A percentile compares a stretch with the other conserved stretches of the same genome.
phyloP scores from a whole-genome alignment of 2,329 filamentous ascomycete genomes.

The Penicillium vulpinum region DNA sequence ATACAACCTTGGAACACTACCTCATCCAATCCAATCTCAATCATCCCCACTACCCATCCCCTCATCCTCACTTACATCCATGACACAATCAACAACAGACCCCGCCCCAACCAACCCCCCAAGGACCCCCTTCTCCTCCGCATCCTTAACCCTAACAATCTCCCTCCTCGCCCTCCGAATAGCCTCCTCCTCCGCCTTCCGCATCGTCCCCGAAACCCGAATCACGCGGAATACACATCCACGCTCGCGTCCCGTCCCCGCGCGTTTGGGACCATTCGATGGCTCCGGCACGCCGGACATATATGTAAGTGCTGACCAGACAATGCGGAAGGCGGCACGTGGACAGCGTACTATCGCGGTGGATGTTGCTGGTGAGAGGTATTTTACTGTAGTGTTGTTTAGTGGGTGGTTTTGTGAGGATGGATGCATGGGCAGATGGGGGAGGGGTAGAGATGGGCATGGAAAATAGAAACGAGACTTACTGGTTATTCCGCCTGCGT shows the following conservation, averaged over 20 bases:
- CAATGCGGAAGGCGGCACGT: constrained; percentile 77
- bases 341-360: constrained; percentile 88
- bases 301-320: constrained; percentile 86
- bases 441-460: no score
- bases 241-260: constrained; percentile 24
- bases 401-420: background rate
- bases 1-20: background rate
- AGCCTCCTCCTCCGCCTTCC: constrained; percentile 86
- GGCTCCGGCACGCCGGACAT: constrained; percentile 66
- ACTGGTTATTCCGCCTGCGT: constrained; percentile 70
- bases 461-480: constrained; percentile 26
- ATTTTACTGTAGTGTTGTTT: constrained; percentile 68
- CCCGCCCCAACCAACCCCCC: constrained; percentile 37
- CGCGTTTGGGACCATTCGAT: constrained; percentile 17
- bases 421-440: background rate
- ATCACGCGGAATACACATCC: constrained; percentile 81
- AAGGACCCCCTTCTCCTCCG: constrained; percentile 47
- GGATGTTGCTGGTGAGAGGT: constrained; percentile 86
- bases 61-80: constrained; percentile 49
- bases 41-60: constrained; percentile 51
- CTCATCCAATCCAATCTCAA: constrained; percentile 11
- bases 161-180: constrained; percentile 73
- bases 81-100: constrained; percentile 47
- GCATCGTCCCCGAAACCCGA: constrained; percentile 87
- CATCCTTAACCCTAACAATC: constrained; percentile 65